These are phyloP conservation scores for Amauroascus verrucosus DNA, from an alignment of 2,329 filamentous ascomycete genomes.

Conservation along the genomic window DNA sequence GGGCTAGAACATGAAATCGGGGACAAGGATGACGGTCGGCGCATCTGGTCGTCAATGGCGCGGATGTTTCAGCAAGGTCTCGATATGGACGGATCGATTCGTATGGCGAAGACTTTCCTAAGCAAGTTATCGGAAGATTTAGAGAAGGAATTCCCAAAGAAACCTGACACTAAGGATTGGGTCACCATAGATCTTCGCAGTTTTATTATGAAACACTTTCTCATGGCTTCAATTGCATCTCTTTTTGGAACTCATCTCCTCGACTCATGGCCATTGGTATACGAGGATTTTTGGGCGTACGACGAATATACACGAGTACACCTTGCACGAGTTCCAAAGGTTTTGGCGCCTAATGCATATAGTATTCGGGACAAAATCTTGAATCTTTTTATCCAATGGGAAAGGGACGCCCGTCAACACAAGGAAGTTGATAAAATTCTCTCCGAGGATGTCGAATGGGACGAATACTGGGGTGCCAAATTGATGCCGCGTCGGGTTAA, in stretches of 20 bases:
- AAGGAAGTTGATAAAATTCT: constrained; percentile 24
- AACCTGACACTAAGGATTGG: constrained; percentile 14
- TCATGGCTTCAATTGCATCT: constrained; percentile 17
- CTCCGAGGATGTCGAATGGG: constrained; percentile 24
- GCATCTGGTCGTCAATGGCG: constrained; percentile 15
- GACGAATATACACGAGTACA: constrained; percentile 15
- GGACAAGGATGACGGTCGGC: constrained; percentile 12
- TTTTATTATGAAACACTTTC: constrained; percentile 16
- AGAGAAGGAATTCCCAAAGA: constrained; percentile 16
- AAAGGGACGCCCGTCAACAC: constrained; percentile 8
- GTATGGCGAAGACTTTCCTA: constrained; percentile 16
- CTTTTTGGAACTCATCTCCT: constrained; percentile 18
- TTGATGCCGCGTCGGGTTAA: constrained; percentile 7
- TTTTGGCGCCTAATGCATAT: constrained; percentile 16
- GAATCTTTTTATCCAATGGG: constrained; percentile 16
- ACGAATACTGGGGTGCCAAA: constrained; percentile 14
- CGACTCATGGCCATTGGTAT: constrained; percentile 18
- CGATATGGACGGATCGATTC: constrained; percentile 8
- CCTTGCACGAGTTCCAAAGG: constrained; percentile 15
- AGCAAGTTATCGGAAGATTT: constrained; percentile 15
- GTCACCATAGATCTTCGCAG: constrained; percentile 17
- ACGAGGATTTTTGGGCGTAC: constrained; percentile 19
- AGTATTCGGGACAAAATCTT: constrained; percentile 13
- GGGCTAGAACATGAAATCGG: constrained; percentile 1
- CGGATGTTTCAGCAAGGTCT: constrained; percentile 14